Base-by-base conservation (phyloP, 1,284 basidiomycete genomes). In the Cutaneotrichosporon mucoides region DNA sequence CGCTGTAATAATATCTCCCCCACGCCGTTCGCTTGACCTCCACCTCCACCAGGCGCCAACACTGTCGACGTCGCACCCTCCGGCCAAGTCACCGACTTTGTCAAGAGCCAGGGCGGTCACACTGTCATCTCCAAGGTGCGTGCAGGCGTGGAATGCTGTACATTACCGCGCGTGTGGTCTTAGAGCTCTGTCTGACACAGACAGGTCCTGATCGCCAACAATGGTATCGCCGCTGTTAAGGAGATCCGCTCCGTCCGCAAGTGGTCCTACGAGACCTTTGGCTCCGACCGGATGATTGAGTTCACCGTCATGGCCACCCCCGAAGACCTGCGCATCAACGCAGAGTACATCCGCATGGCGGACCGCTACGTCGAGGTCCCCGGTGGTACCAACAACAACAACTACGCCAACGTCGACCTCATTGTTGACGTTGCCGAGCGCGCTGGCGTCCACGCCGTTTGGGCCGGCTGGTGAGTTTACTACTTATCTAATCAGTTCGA, bases 301-400 rank as follows among this genome's bases (percentile, higher is more conserved):
- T 99, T 99, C 82, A 95, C 92, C 48, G 96, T 98, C 65, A 99
- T 99, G 96, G 94, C 96, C 53, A 99, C 96, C 4, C 96, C 96
- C 36, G 96, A 99, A 77, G 96, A 99, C 81, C 82, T 98, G 64
- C 70, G 68, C 75, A 93, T 98, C 79, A 99, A 99, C 74, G 96
- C 96, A 45, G 96, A 99, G 77, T 99, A 99, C 80, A 99, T 99
- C 78, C 90, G 96, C 68, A 99, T 99, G 96, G 96, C 96, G 40
- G 96, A 99, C 79, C 88, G 94, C 73, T 99, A 96, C 76, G 90
- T 99, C 70, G 96, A 99, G 80, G 96, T 99, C 6, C 95, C 96
- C 33, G 96, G 96, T 67, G 96, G 96, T 63, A 86, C 88, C 52
- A 99, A 99, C 80, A 99, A 99, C 84, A 96, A 99, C 84, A 99